phyloP scores from a whole-genome alignment of 441 rosid genomes.

The Croton laevigatus region DNA sequence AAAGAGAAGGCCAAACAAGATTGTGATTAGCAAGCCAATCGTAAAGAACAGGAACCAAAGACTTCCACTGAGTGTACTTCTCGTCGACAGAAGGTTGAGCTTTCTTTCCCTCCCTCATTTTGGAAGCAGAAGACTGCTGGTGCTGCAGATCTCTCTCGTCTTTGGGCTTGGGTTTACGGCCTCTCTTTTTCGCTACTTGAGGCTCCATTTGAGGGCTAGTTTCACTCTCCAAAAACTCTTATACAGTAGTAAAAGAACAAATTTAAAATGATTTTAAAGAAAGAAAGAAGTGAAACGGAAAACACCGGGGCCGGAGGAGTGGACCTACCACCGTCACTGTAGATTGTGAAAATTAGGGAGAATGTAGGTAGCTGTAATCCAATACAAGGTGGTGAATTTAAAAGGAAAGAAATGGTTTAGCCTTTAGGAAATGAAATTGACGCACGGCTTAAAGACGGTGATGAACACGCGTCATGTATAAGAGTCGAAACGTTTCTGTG shows the following conservation, averaged over 20 bases:
- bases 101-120: conserved; percentile 44
- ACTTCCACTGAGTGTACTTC: conserved; percentile 92
- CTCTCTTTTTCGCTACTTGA: conserved; percentile 67
- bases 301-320: conserved; percentile 1
- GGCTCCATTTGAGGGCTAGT: conserved; percentile 36
- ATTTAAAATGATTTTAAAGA: not conserved
- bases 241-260: not conserved
- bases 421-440: not conserved
- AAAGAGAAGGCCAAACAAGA: conserved; percentile 99
- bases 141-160: conserved; percentile 50
- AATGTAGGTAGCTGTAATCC: not conserved
- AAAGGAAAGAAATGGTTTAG: not conserved
- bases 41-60: conserved; percentile 92
- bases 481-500: not conserved
- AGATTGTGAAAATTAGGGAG: not conserved
- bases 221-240: not conserved
- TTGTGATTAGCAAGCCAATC: conserved; percentile 99
- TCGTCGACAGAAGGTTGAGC: conserved; percentile 58
- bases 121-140: conserved; percentile 22
- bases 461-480: not conserved
- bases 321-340: conserved; percentile 17
- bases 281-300: not conserved
- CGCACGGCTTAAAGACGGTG: conserved; percentile 5
- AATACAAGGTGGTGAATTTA: not conserved
- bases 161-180: conserved; percentile 83